A percentile compares a stretch with the other conserved stretches of the same genome.
Conservation (phyloP, 371 early-diverging fungal species). For the Mortierella sp. region DNA sequence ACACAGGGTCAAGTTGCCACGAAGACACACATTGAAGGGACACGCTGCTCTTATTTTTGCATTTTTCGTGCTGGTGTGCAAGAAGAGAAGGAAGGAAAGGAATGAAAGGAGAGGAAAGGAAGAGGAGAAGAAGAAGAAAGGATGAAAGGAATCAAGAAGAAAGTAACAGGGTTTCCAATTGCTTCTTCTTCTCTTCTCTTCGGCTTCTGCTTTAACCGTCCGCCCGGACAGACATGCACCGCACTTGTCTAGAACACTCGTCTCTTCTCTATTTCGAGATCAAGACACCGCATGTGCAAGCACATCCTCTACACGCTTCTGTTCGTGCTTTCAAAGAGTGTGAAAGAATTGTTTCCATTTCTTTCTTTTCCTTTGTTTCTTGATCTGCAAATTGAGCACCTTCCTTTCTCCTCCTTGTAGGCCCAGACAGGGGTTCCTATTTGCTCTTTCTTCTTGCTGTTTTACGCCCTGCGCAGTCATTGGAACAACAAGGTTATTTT, state of each 20-base stretch:
- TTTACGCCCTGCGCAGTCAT: conserved; percentile 11
- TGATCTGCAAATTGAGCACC: too few species aligned
- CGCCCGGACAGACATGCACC: neutral
- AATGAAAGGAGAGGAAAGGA: too few species aligned
- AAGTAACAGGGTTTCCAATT: neutral
- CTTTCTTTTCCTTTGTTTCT: neutral
- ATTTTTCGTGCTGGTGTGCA: neutral
- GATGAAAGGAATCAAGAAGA: neutral
- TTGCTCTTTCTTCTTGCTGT: too few species aligned
- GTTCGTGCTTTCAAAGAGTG: neutral
- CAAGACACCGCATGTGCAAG: neutral
- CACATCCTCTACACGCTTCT: neutral
- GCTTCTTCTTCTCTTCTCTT: neutral
- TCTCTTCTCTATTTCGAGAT: neutral
- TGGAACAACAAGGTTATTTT: neutral
- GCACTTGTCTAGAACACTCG: neutral
- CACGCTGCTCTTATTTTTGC: neutral
- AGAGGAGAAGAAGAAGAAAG: neutral
- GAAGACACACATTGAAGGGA: too few species aligned
- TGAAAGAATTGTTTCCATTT: neutral
- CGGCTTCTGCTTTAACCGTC: neutral
- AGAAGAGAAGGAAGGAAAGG: too few species aligned
- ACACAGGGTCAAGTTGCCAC: neutral
- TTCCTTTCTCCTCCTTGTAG: too few species aligned
- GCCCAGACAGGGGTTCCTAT: too few species aligned